A percentile compares a stretch with the other conserved stretches of the same genome.
These are phyloP conservation scores for Candida sanyaensis DNA, from an alignment of 1,139 yeast genomes.

Conservation along the genomic window DNA sequence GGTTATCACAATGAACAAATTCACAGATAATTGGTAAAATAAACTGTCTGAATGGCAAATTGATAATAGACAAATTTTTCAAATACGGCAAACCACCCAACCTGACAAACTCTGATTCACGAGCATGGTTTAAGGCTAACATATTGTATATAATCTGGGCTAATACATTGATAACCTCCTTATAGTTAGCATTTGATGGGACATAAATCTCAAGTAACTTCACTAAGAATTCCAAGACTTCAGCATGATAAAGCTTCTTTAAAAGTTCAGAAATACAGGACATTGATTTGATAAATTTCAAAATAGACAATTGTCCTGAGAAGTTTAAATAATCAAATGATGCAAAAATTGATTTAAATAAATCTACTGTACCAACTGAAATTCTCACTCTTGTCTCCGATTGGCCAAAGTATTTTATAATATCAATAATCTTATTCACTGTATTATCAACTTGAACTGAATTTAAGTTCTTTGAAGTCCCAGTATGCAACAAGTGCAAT, in stretches of 20 bases:
- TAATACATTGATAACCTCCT: constrained; percentile 43
- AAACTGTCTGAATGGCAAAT: constrained; percentile 59
- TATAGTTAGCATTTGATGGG: constrained; percentile 31
- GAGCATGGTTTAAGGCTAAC: constrained; percentile 55
- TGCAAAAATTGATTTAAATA: constrained; percentile 47
- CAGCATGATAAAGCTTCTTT: constrained; percentile 39
- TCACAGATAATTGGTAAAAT: constrained; percentile 66
- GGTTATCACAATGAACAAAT: constrained; percentile 51
- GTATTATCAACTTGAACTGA: constrained; percentile 28
- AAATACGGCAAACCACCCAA: constrained; percentile 57
- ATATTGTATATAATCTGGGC: constrained; percentile 54
- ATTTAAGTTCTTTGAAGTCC: constrained; percentile 14
- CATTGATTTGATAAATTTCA: constrained; percentile 47
- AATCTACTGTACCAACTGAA: constrained; percentile 42
- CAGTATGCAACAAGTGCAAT: constrained; percentile 24
- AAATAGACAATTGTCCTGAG: constrained; percentile 36
- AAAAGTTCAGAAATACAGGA: constrained; percentile 40
- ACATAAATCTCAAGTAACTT: constrained; percentile 28
- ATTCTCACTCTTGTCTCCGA: constrained; percentile 46
- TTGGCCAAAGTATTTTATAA: constrained; percentile 42
- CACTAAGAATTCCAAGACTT: constrained; percentile 42
- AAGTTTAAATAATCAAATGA: constrained; percentile 33
- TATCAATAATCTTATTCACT: constrained; percentile 37
- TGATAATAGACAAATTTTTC: constrained; percentile 44
- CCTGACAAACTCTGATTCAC: constrained; percentile 55